Conservation (phyloP, 2,329 filamentous ascomycete genomes). For the Plectosphaerella sp. region DNA sequence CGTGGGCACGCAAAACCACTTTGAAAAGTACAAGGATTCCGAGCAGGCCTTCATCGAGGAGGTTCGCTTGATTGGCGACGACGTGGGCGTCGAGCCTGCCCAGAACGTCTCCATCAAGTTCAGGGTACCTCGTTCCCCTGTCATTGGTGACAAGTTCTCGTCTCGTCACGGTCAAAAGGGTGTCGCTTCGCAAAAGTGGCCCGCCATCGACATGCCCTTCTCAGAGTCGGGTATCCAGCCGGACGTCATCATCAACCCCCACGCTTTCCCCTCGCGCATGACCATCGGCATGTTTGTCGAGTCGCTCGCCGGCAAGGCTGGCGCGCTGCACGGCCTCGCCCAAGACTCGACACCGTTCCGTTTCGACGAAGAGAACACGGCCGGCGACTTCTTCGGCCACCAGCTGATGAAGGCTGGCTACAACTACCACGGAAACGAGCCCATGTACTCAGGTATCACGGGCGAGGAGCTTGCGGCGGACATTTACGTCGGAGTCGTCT, state of each 20-base stretch:
- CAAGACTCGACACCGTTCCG: constrained; percentile 95
- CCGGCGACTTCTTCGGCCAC: constrained; percentile 91
- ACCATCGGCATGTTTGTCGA: constrained; percentile 99
- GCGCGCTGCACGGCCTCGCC: constrained; percentile 88
- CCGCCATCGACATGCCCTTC: constrained; percentile 89
- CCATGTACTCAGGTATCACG: constrained; percentile 97
- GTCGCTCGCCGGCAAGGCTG: constrained; percentile 91
- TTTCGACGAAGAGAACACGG: constrained; percentile 88
- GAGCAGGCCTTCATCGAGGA: constrained; percentile 90
- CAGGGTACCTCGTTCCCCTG: constrained; percentile 80
- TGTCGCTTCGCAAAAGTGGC: constrained; percentile 96
- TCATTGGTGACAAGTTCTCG: constrained; percentile 99
- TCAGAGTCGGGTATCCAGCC: constrained; percentile 95
- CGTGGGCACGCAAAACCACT: constrained; percentile 78
- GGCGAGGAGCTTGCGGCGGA: constrained; percentile 90
- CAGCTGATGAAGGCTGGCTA: constrained; percentile 93
- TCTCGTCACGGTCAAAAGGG: constrained; percentile 98
- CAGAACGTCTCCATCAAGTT: constrained; percentile 92
- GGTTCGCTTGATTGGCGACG: constrained; percentile 83
- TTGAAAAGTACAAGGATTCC: constrained; percentile 90
- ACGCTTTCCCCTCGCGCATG: constrained; percentile 99
- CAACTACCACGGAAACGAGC: constrained; percentile 98
- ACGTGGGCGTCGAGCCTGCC: constrained; percentile 75
- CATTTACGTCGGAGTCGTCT: constrained; percentile 95
- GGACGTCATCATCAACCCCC: constrained; percentile 97